Evolutionary conservation across 1,139 yeast genomes (phyloP).

Genomic region (Suhomyces panamericanus): DNA sequence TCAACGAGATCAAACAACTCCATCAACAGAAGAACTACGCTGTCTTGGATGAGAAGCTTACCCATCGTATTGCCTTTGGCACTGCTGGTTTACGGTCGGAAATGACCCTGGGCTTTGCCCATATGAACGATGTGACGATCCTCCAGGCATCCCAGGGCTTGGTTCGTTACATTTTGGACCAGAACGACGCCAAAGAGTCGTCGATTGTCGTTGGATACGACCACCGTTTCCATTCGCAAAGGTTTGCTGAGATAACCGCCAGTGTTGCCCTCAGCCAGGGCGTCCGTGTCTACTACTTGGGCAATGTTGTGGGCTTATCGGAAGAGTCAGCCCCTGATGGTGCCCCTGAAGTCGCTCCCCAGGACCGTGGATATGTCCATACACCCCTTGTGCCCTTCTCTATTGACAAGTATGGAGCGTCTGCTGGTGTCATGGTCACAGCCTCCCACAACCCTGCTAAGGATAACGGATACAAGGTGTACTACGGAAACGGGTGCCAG

Average conservation of each 20-base stretch:
- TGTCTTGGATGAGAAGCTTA: constrained; percentile 52
- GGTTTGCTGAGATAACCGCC: constrained; percentile 80
- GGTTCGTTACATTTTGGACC: constrained; percentile 55
- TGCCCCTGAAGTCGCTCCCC: constrained; percentile 14
- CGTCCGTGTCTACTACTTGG: constrained; percentile 67
- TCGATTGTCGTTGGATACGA: constrained; percentile 86
- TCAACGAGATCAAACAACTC: constrained; percentile 55
- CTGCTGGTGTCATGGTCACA: constrained; percentile 92
- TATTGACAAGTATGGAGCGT: constrained; percentile 60
- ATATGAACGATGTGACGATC: constrained; percentile 89
- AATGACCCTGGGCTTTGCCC: constrained; percentile 88
- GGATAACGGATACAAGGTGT: constrained; percentile 95
- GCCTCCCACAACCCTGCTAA: constrained; percentile 92
- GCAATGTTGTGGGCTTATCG: constrained; percentile 33
- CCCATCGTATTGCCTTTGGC: constrained; percentile 76
- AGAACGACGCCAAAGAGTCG: constrained; percentile 10
- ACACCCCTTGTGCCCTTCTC: constrained; percentile 94
- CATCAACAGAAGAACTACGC: constrained; percentile 37
- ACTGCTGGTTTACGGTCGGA: constrained; percentile 87
- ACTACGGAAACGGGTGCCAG: constrained; percentile 92
- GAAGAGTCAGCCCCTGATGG: constrained; percentile 23
- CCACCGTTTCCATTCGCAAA: constrained; percentile 76
- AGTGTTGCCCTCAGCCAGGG: constrained; percentile 70
- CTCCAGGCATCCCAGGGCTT: constrained; percentile 92
- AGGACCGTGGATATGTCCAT: constrained; percentile 51